Conservation (phyloP, 1,284 basidiomycete species). For the Heterobasidion occidentale region DNA sequence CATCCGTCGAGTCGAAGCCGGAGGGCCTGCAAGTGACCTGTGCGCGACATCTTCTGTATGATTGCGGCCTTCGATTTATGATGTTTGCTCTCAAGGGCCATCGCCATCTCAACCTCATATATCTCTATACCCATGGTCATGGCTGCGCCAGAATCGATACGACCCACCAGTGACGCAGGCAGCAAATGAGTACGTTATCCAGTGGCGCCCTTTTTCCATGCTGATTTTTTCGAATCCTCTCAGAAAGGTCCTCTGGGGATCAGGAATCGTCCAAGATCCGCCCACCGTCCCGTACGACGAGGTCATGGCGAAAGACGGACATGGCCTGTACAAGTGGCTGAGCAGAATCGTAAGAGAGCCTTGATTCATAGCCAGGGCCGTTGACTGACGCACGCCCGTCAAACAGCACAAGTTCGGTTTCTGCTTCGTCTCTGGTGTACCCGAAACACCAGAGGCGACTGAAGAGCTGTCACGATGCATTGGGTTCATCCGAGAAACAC, state of each 20-base stretch:
- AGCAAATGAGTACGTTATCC: neutral
- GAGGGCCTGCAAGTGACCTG: conserved; percentile 68
- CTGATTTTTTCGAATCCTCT: neutral
- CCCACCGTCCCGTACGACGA: conserved; percentile 74
- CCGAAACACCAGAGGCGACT: conserved; percentile 77
- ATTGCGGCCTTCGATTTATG: neutral
- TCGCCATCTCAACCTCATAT: conserved; percentile 53
- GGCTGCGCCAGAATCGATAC: conserved; percentile 72
- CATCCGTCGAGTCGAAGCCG: conserved; percentile 47
- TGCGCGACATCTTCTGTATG: conserved; percentile 22
- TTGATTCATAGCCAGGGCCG: neutral
- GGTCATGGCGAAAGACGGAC: conserved; percentile 61
- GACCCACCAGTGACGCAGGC: conserved; percentile 42
- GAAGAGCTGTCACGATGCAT: conserved; percentile 75
- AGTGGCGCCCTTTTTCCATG: neutral
- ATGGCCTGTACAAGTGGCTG: conserved; percentile 77
- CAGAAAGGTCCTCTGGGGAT: conserved; percentile 79
- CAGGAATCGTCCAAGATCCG: conserved; percentile 67
- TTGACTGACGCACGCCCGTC: conserved; percentile 1
- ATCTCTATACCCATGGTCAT: conserved; percentile 83
- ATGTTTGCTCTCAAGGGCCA: conserved; percentile 19
- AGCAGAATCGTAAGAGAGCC: conserved; percentile 62
- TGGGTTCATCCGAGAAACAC: conserved; percentile 88
- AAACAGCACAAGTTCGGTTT: conserved; percentile 80
- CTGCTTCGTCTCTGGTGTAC: conserved; percentile 81